These are phyloP conservation scores for Alternaria sp. DNA, from an alignment of 2,329 filamentous ascomycete genomes.

Conservation along the genomic window DNA sequence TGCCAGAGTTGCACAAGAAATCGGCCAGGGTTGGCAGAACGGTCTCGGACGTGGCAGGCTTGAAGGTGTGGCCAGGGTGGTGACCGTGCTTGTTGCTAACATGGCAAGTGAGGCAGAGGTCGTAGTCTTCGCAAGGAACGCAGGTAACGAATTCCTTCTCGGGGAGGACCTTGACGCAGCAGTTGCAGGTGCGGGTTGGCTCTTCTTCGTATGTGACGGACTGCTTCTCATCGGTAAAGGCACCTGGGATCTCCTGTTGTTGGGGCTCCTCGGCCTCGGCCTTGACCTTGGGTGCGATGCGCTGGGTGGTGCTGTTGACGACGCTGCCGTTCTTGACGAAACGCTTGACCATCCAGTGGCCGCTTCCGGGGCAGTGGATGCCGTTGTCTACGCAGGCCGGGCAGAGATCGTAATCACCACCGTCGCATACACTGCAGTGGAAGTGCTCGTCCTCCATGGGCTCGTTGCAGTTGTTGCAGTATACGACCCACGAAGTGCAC, in stretches of 20 bases:
- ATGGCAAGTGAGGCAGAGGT: constrained; percentile 87
- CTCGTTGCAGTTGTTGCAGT: constrained; percentile 88
- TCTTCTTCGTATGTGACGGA: constrained; percentile 43
- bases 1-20: constrained; percentile 76
- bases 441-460: constrained; percentile 84
- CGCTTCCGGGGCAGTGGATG: constrained; percentile 75
- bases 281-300: constrained; percentile 69
- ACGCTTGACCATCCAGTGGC: constrained; percentile 96
- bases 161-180: constrained; percentile 71
- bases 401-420: constrained; percentile 95
- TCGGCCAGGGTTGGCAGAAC: constrained; percentile 64
- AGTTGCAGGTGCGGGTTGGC: constrained; percentile 73
- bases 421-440: constrained; percentile 92
- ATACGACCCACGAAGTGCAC: constrained; percentile 75
- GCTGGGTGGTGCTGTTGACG: constrained; percentile 85
- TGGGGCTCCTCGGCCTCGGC: constrained; percentile 46
- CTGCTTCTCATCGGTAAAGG: constrained; percentile 55
- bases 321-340: constrained; percentile 78
- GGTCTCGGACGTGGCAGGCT: constrained; percentile 68
- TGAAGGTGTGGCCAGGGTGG: constrained; percentile 84
- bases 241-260: constrained; percentile 53
- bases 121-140: constrained; percentile 83
- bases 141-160: constrained; percentile 88
- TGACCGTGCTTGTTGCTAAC: constrained; percentile 80
- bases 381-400: constrained; percentile 76